Evolutionary conservation across 768 basidiomycete species (phyloP).

Genomic region (Macrolepiota fuliginosa): DNA sequence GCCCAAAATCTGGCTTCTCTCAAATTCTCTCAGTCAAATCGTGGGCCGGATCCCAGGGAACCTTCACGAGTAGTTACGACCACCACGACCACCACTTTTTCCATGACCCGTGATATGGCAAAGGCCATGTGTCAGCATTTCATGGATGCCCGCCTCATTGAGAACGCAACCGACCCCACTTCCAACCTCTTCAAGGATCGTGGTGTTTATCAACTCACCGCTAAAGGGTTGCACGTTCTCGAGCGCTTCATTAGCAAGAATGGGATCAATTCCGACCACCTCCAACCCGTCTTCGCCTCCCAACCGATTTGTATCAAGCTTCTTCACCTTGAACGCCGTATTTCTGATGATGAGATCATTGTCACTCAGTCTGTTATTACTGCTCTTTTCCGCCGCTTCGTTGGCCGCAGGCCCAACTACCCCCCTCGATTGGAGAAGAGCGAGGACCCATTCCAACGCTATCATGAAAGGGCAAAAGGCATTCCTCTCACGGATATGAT

Average conservation of each 20-base stretch:
- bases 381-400: conserved; percentile 93
- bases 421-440: conserved; percentile 39
- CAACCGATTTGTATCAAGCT: conserved; percentile 98
- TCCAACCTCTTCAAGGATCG: conserved; percentile 96
- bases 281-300: conserved; percentile 83
- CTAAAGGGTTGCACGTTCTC: conserved; percentile 97
- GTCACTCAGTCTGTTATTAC: conserved; percentile 93
- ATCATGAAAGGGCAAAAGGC: conserved; percentile 78
- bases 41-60: conserved; percentile 97
- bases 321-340: conserved; percentile 91
- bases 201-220: conserved; percentile 92
- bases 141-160: conserved; percentile 97
- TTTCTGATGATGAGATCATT: conserved; percentile 95
- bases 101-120: conserved; percentile 99
- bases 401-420: conserved; percentile 85
- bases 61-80: conserved; percentile 98
- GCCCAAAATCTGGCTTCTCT: conserved; percentile 90
- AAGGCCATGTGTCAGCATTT: conserved; percentile 99
- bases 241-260: conserved; percentile 99
- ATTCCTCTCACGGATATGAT: conserved; percentile 68
- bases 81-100: conserved; percentile 98
- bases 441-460: conserved; percentile 65
- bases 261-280: conserved; percentile 93
- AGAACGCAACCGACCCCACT: conserved; percentile 89
- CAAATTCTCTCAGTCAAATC: conserved; percentile 99